phyloP scores from a whole-genome alignment of 164 flowering plant genomes.

The Macadamia tetraphylla region DNA sequence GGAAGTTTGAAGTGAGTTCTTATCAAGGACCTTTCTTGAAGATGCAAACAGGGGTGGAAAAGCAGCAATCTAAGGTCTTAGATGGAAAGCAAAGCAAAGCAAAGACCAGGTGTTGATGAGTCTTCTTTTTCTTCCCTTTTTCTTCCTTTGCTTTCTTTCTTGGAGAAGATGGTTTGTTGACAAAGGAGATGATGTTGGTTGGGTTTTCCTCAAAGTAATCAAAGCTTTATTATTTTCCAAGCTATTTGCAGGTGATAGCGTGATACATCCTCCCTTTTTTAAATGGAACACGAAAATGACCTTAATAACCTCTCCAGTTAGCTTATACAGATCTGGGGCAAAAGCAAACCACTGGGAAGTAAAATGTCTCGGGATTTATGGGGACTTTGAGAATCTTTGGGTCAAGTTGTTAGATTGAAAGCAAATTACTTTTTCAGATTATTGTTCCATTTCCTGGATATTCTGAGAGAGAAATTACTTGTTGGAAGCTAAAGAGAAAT shows the following conservation, averaged over 20 bases:
- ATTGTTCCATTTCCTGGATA: background rate
- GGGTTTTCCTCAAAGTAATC: constrained; percentile 36
- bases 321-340: no score
- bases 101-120: constrained; percentile 11
- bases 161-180: constrained; percentile 44
- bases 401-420: background rate
- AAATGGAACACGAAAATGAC: background rate
- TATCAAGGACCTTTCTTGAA: constrained; percentile 1
- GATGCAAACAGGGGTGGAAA: constrained; percentile 9
- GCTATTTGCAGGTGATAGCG: constrained; percentile 8
- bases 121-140: constrained; percentile 17
- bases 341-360: no score
- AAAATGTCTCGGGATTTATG: background rate
- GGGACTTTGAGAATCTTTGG: background rate
- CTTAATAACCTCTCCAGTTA: background rate
- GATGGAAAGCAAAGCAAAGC: constrained; percentile 34
- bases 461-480: background rate
- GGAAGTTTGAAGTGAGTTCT: constrained; percentile 3
- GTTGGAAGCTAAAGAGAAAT: background rate
- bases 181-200: constrained; percentile 38
- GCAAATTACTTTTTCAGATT: no score
- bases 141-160: constrained; percentile 15
- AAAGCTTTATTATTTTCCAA: constrained; percentile 26
- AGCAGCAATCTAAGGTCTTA: constrained; percentile 20
- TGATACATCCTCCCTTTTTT: constrained; percentile 1